Evolutionary conservation across 2,329 filamentous ascomycete species (phyloP).

Genomic region (Aureobasidium zeae): DNA sequence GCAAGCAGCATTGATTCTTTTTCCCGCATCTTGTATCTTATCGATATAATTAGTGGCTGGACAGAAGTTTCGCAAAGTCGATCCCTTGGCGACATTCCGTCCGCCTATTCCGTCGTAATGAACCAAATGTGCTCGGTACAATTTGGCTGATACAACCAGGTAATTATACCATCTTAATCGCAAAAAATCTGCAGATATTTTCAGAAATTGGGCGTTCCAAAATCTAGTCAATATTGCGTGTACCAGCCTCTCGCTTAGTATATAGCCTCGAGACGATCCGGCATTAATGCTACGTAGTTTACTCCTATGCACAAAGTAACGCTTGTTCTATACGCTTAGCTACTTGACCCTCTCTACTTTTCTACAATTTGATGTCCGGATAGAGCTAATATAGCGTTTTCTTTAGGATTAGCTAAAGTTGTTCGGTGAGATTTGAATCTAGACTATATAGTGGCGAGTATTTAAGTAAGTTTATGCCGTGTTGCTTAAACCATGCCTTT

Average conservation of each 20-base stretch:
- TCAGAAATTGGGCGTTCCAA: no score
- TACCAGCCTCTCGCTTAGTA: conserved; percentile 1
- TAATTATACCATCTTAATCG: no score
- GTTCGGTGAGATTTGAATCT: conserved; percentile 4
- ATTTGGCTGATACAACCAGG: no score
- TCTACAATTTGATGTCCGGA: conserved; percentile 7
- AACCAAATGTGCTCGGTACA: no score
- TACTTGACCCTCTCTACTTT: neutral
- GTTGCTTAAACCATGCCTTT: neutral
- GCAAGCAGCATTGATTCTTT: no score
- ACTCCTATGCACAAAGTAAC: neutral
- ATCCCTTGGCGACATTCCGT: no score
- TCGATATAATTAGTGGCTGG: no score
- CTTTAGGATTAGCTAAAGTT: conserved; percentile 5
- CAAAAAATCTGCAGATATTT: no score
- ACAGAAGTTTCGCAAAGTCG: no score
- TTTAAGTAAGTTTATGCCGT: neutral
- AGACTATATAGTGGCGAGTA: neutral
- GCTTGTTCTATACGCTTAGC: conserved; percentile 5
- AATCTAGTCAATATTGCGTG: no score
- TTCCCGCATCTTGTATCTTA: no score
- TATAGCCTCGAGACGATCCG: conserved; percentile 2
- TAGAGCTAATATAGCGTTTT: conserved; percentile 5
- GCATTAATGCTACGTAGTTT: neutral
- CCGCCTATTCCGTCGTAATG: no score